These are phyloP conservation scores for Thermothelomyces thermophilus DNA, from an alignment of 2,329 filamentous ascomycete species.

Conservation along the genomic window DNA sequence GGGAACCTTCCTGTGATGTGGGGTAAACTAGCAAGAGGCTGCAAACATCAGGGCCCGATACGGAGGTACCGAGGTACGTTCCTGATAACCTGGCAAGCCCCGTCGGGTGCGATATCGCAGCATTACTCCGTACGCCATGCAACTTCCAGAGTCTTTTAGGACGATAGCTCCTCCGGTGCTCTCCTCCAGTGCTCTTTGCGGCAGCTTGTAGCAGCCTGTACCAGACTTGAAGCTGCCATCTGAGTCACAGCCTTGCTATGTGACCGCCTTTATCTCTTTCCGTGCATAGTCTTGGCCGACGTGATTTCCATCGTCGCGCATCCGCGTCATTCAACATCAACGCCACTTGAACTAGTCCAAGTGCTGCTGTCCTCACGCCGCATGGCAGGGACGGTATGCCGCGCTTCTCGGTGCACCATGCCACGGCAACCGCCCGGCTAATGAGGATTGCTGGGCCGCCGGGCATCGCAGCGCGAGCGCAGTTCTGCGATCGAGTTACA, in stretches of 20 bases:
- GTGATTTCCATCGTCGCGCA: no score
- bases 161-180: not conserved
- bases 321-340: no score
- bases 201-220: no score
- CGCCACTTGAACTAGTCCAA: not conserved
- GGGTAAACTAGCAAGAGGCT: no score
- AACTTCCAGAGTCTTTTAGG: not conserved
- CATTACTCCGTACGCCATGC: not conserved
- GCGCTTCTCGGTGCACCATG: conserved; percentile 23
- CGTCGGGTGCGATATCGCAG: not conserved
- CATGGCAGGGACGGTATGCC: conserved; percentile 27
- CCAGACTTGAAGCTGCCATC: no score
- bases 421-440: conserved; percentile 23
- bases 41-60: not conserved
- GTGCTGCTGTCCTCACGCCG: conserved; percentile 11
- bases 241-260: no score
- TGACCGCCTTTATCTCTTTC: no score
- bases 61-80: no score
- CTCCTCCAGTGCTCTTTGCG: not conserved
- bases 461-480: conserved; percentile 14
- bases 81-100: not conserved
- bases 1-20: no score
- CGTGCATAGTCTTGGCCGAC: no score
- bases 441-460: conserved; percentile 14
- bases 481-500: conserved; percentile 3